Base-by-base conservation (phyloP, 2,329 filamentous ascomycete species). In the Aspergillus novoparasiticus region DNA sequence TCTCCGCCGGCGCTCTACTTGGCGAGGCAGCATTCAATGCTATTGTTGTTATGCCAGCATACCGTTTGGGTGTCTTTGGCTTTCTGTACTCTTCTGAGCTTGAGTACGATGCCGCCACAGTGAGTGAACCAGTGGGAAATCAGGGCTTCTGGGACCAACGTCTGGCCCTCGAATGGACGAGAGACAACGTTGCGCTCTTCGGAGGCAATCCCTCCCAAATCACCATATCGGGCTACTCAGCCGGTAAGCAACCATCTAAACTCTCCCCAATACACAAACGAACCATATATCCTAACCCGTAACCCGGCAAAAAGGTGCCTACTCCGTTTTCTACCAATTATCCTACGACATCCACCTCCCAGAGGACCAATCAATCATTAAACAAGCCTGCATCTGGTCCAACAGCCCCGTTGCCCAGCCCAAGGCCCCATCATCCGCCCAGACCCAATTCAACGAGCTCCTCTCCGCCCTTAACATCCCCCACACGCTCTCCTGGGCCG, bases 121-220 rank as follows among this genome's bases (percentile, higher is more conserved):
- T 62, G 2, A 72, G 76, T 1, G 78, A 82, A 39, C 75, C 77
- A 0, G 72, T 76, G 3, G 80, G 81, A 1, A 87, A 87, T 61
- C 75, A 82, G 32, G 85, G 85, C 3, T 86, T 87, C 73, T 86
- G 84, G 84, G 85, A 87, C 62, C 85, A 86, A 66, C 77, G 85
- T 12, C 68, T 82, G 28, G 85, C 85, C 2, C 73, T 87, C 9
- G 83, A 87, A 70, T 87, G 85, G 85, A 85, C 83, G 6, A 77
- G 78, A 64, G 80, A 83, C 59, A 83, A 85, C 61, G 80, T 85
- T 58, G 73, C 68, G 39, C 78, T 81, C n/a, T 86, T 86, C 63
- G 82, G 82, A 0, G 85, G 84, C 4, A 76, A 86, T 69, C 69
- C 77, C 0, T 71, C 72, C 2, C 83, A 84, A 59, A 84, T 87